phyloP scores from a whole-genome alignment of 2,329 filamentous ascomycete species.

The Verticillium zaregamsianum region DNA sequence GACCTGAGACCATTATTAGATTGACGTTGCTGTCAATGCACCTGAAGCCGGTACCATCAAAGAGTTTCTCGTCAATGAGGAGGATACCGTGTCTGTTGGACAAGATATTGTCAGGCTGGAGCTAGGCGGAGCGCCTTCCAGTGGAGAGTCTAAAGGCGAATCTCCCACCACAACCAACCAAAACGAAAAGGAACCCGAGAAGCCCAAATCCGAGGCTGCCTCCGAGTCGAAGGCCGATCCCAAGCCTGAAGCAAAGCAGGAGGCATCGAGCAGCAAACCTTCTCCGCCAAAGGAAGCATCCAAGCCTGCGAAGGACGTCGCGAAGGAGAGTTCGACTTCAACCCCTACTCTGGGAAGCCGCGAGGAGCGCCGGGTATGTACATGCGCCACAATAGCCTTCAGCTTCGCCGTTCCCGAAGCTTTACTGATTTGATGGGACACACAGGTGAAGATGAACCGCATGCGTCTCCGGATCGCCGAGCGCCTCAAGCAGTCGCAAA shows the following conservation, averaged over 20 bases:
- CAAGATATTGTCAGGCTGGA: constrained; percentile 88
- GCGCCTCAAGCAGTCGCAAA: constrained; percentile 97
- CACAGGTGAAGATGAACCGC: constrained; percentile 98
- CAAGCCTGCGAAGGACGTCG: constrained; percentile 10
- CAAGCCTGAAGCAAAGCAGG: constrained; percentile 16
- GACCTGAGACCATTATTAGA: constrained; percentile 48
- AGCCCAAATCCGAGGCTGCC: constrained; percentile 8
- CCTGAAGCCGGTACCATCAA: constrained; percentile 87
- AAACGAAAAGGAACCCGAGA: constrained; percentile 6
- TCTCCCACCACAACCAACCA: neutral
- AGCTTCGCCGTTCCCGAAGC: neutral
- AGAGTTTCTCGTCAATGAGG: constrained; percentile 86
- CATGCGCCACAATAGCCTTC: neutral
- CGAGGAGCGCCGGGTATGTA: constrained; percentile 79
- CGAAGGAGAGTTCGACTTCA: constrained; percentile 16
- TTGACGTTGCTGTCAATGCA: constrained; percentile 94
- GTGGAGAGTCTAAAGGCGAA: constrained; percentile 25
- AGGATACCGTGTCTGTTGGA: constrained; percentile 91
- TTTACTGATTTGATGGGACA: constrained; percentile 8
- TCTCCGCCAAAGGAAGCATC: constrained; percentile 16
- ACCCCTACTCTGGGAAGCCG: constrained; percentile 60
- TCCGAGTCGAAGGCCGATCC: neutral
- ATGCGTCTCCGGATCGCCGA: constrained; percentile 98
- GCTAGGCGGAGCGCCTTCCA: constrained; percentile 56
- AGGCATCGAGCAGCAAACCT: constrained; percentile 3